Evolutionary conservation across 2,329 filamentous ascomycete genomes (phyloP), one percentile per base, ranked within the genome.

Genomic region (Sporothrix pallida): DNA sequence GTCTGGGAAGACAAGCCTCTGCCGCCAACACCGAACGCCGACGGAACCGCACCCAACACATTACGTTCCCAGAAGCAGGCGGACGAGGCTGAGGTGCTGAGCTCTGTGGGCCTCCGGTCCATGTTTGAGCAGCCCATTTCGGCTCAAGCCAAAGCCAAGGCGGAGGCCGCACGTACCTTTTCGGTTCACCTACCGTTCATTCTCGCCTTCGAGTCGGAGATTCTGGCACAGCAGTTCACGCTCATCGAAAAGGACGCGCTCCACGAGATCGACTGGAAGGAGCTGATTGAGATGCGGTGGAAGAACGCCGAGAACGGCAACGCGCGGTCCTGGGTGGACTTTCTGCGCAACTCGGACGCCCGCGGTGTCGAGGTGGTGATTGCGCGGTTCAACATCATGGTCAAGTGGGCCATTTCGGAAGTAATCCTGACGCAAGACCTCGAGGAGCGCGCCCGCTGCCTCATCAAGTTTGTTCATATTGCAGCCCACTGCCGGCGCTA

Each of bases 261-360:
- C 26, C 93, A 94, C 77, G 93, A 95, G 80, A 92, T 96, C 75
- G 93, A 95, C 82, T 96, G 93, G 93, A 94, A 92, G 80, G 93
- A 96, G 77, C 85, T 96, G 13, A 93, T 95, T 72, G 92, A 94
- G 72, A 91, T 96, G 86, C 89, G 89, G 70, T 95, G 93, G 92
- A 93, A 93, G 79, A 89, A 94, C 77, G 84, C 87, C 20, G 86
- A 88, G 17, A 88, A 87, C 67, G 89, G 87, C 69, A 85, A 91
- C 75, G 88, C 90, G 50, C 88, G 90, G 71, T 93, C 94, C 26
- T 96, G 93, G 93, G 93, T 95, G 12, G 91, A 93, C 60, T 95
- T 94, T 79, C 84, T 95, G 56, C 89, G 91, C 71, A 90, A 90
- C 69, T 87, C 90, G 60, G 90, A 93, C 77, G 90, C 91, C 1